A percentile compares a stretch with the other conserved stretches of the same genome.
Evolutionary conservation across 169 alveolate genomes (phyloP).

Genomic region (Plasmodium cynomolgi): DNA sequence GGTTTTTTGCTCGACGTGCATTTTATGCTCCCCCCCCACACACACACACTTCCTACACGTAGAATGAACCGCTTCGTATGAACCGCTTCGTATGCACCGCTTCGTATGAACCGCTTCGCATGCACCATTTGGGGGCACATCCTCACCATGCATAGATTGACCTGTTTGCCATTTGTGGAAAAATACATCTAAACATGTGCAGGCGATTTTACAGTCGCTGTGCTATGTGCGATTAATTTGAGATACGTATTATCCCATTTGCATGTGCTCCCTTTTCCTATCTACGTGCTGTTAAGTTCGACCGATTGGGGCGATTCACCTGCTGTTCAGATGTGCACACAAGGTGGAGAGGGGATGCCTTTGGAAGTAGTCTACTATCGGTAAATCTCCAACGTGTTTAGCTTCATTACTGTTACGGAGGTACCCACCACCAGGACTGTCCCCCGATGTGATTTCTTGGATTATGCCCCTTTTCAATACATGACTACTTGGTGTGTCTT

Average conservation of each 20-base stretch:
- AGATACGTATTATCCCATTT: not conserved
- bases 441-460: not conserved
- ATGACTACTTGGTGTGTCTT: not conserved
- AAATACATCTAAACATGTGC: not conserved
- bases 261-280: not conserved
- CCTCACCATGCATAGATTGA: not conserved
- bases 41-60: not conserved
- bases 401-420: not conserved
- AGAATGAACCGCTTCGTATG: not conserved
- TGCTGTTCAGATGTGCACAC: not conserved
- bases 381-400: not conserved
- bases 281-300: not conserved
- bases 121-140: not conserved
- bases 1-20: not conserved
- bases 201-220: not conserved
- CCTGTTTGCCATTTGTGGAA: not conserved
- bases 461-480: not conserved
- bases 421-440: not conserved
- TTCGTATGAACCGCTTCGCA: too few relatives aligned
- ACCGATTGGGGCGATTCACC: not conserved
- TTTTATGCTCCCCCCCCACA: too few relatives aligned
- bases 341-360: not conserved
- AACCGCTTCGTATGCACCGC: too few relatives aligned
- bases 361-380: not conserved
- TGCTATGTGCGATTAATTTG: not conserved